Evolutionary conservation across 2,329 filamentous ascomycete genomes (phyloP), one percentile per base, ranked within the genome.

Genomic region (Beauveria rudraprayagi): DNA sequence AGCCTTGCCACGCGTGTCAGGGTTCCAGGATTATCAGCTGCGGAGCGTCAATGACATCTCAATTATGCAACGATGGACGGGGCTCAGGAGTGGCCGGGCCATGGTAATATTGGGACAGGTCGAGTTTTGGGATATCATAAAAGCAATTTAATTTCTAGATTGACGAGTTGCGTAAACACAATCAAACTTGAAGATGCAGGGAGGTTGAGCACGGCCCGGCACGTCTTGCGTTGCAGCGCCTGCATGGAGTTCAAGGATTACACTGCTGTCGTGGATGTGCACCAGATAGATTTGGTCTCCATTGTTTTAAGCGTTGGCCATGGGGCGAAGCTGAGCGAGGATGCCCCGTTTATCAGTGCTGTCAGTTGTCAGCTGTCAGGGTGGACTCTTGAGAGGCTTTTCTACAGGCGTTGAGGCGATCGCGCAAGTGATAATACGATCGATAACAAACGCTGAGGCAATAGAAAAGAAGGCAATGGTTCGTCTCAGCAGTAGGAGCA

Each of bases 201-300:
- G 17, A 46, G 46, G 14, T 44, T 19, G n/a, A 8, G 26, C 54
- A 22, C 37, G 30, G n/a, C 17, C 30, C 30, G 55, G 28, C 30
- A 57, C 28, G 30, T 47, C 26, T 17, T 57, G 44, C 30, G 44
- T 48, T 30, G 44, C 55, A 48, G 28, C 19, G 9, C 14, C 28
- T 34, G 17, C 30, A 10, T 40, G 19, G 19, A 47, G 19, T 41
- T 30, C 30, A 17, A 50, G 19, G 14, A 30, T 17, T 3, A n/a
- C 41, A 22, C 17, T 16, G 30, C 22, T 44, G 22, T 30, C 34
- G 46, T 40, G 46, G 47, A 43, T 43, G 22, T 44, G 43, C 56
- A 17, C 22, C 46, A 53, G 56, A 53, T 60, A 53, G 24, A 53
- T 52, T 46, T 19, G 17, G 56, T 40, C n/a, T 53, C 56, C 56